Evolutionary conservation across 352 stramenopile genomes (phyloP).

Genomic region (Phytophthora rubi): DNA sequence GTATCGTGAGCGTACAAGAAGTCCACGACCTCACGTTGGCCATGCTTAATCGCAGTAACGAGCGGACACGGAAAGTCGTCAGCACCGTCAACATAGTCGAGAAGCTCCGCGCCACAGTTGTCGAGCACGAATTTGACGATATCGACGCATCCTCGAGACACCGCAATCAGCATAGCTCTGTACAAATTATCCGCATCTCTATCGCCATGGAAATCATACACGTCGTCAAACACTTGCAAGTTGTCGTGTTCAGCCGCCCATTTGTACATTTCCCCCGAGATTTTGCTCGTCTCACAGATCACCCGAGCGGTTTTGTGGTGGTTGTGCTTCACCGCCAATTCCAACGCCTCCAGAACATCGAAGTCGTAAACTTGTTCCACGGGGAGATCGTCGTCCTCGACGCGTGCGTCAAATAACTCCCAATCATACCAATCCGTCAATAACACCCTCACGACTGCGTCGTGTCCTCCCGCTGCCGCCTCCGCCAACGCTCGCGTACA

Average conservation of each 20-base stretch:
- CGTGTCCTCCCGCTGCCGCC: neutral
- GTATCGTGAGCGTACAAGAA: neutral
- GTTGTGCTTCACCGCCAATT: neutral
- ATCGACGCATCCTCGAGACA: neutral
- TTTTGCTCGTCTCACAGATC: neutral
- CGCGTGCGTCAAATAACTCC: neutral
- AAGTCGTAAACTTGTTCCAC: neutral
- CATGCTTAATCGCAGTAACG: neutral
- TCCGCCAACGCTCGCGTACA: neutral
- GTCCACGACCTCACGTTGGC: neutral
- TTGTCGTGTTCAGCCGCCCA: neutral
- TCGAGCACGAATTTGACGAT: neutral
- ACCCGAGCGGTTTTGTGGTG: neutral
- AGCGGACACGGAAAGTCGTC: neutral
- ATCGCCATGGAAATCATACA: neutral
- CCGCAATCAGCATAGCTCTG: neutral
- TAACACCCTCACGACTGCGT: neutral
- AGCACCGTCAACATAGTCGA: neutral
- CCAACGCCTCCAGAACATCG: neutral
- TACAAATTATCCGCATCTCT: neutral
- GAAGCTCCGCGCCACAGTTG: neutral
- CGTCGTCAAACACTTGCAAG: neutral
- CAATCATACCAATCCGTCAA: neutral
- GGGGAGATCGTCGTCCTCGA: neutral
- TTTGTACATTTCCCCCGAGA: neutral